These are phyloP conservation scores for Dactylellina haptotyla DNA, from an alignment of 2,329 filamentous ascomycete genomes.

Conservation along the genomic window DNA sequence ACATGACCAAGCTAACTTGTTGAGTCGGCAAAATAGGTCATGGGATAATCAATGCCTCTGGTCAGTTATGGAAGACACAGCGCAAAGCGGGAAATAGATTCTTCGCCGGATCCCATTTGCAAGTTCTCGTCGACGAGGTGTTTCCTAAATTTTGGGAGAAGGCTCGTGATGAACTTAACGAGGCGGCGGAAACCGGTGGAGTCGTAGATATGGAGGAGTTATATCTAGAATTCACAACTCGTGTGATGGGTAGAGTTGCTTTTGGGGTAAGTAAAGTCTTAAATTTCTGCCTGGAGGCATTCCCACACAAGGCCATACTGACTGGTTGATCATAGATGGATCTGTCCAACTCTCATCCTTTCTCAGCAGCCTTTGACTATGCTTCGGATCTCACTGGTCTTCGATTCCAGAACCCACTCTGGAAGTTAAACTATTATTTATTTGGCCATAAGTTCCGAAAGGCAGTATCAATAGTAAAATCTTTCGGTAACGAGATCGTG, in stretches of 20 bases:
- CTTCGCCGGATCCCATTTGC: constrained; percentile 69
- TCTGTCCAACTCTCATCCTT: constrained; percentile 71
- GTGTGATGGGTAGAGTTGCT: constrained; percentile 74
- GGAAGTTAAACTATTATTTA: constrained; percentile 70
- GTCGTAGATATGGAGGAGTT: constrained; percentile 69
- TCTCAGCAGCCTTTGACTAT: constrained; percentile 71
- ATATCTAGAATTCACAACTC: constrained; percentile 73
- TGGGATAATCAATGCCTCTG: constrained; percentile 75
- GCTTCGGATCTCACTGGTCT: constrained; percentile 71
- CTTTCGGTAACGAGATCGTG: constrained; percentile 70
- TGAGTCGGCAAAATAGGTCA: constrained; percentile 62
- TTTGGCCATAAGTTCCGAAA: constrained; percentile 65
- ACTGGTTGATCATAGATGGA: constrained; percentile 66
- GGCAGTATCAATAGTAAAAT: constrained; percentile 66
- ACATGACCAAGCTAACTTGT: neutral
- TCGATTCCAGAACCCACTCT: constrained; percentile 74
- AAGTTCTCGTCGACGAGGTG: constrained; percentile 68
- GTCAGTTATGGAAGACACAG: constrained; percentile 72
- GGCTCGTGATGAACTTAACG: constrained; percentile 62
- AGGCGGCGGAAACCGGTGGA: constrained; percentile 56
- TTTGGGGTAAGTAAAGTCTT: constrained; percentile 65
- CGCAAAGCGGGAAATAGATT: constrained; percentile 71
- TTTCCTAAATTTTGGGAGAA: constrained; percentile 68
- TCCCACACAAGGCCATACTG: constrained; percentile 1
- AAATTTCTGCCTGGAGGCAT: neutral